These are phyloP conservation scores for Magnusiomyces magnusii DNA, from an alignment of 1,139 yeast species.

Conservation along the genomic window DNA sequence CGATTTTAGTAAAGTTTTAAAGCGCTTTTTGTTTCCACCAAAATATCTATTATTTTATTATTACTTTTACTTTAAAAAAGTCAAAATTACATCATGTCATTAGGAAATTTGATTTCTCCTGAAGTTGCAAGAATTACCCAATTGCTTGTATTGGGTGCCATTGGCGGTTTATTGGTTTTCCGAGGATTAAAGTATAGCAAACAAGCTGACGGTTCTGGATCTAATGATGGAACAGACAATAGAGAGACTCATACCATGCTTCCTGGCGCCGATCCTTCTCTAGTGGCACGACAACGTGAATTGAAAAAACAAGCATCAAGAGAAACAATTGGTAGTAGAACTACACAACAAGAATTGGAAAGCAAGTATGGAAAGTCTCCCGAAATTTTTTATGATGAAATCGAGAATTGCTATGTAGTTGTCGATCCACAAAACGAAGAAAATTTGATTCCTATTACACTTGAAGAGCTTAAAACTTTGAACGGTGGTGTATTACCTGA, in stretches of 20 bases:
- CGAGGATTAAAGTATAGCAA: background rate
- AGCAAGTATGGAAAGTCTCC: background rate
- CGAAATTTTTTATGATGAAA: background rate
- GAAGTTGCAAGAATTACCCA: background rate
- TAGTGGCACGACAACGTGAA: background rate
- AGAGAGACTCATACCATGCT: background rate
- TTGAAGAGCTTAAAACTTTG: background rate
- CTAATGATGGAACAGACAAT: background rate
- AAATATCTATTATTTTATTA: too few relatives aligned
- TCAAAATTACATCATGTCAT: background rate
- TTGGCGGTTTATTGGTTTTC: background rate
- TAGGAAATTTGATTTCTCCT: background rate
- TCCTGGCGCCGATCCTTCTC: background rate
- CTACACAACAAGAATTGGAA: background rate
- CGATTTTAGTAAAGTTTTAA: too few relatives aligned
- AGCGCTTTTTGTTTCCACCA: too few relatives aligned
- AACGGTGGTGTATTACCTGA: constrained; percentile 1
- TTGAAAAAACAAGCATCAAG: background rate
- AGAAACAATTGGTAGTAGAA: background rate
- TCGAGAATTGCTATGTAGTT: background rate
- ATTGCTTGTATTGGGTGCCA: background rate
- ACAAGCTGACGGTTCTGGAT: background rate
- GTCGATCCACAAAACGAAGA: background rate
- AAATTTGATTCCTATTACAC: background rate
- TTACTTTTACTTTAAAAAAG: too few relatives aligned